A percentile compares a stretch with the other conserved stretches of the same genome.
Conservation (phyloP, 257 asterid genomes). For the Forsythia suspensa region DNA sequence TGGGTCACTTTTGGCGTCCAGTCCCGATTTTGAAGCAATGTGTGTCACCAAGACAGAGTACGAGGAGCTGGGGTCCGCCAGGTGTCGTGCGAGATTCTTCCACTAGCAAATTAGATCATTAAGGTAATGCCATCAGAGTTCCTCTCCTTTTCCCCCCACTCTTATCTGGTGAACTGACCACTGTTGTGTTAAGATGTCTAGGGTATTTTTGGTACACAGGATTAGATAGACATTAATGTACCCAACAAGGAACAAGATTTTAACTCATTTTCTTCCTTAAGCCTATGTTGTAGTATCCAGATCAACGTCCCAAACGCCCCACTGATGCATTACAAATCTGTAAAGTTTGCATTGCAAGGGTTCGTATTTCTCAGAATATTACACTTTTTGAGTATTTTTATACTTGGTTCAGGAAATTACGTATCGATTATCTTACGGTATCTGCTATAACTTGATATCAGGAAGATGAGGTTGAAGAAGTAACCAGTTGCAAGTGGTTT, state of each 20-base stretch:
- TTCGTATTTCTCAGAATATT: not conserved
- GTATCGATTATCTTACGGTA: not conserved
- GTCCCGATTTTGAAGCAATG: conserved; percentile 96
- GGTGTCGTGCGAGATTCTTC: conserved; percentile 87
- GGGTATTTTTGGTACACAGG: not conserved
- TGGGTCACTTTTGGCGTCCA: conserved; percentile 93
- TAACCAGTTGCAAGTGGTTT: not conserved
- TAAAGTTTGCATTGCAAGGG: not conserved
- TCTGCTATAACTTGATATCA: not conserved
- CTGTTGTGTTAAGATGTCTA: too few relatives aligned
- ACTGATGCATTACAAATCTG: not conserved
- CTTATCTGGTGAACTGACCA: too few relatives aligned
- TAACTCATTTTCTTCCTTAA: not conserved
- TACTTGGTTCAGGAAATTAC: not conserved
- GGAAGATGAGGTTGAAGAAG: not conserved
- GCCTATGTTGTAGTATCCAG: not conserved
- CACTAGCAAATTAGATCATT: conserved; percentile 42
- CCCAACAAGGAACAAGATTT: not conserved
- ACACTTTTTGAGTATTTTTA: not conserved
- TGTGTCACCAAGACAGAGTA: conserved; percentile 91
- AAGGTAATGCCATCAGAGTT: conserved; percentile 22
- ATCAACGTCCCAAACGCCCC: not conserved
- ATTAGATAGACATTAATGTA: not conserved
- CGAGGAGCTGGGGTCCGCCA: conserved; percentile 92
- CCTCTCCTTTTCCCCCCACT: too few relatives aligned